phyloP scores from a whole-genome alignment of 2,329 filamentous ascomycete species.

The Helotiales sp. region DNA sequence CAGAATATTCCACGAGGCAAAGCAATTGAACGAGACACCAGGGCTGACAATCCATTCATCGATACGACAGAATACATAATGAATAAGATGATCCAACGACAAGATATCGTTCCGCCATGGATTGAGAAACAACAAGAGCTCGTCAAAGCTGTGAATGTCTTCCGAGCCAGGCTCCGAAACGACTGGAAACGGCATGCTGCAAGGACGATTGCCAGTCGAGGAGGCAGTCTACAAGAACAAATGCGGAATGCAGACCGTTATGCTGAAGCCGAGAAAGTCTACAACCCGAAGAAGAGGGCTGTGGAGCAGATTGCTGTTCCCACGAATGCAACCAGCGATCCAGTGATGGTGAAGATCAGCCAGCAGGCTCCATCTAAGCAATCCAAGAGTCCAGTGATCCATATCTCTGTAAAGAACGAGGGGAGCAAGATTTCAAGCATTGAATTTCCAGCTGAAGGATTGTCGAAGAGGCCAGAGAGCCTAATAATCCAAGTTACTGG shows the following conservation, averaged over 20 bases:
- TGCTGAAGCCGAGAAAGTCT: slow-evolving; percentile 69
- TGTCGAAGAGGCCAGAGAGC: background rate
- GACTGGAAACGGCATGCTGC: slow-evolving; percentile 87
- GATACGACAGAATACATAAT: slow-evolving; percentile 97
- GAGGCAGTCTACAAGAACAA: slow-evolving; percentile 74
- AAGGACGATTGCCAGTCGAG: slow-evolving; percentile 72
- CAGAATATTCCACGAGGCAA: slow-evolving; percentile 78
- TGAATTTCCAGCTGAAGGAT: too few relatives aligned
- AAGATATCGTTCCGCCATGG: slow-evolving; percentile 95
- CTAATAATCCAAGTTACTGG: background rate
- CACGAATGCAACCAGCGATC: slow-evolving; percentile 48
- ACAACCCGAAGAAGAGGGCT: slow-evolving; percentile 56
- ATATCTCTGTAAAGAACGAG: slow-evolving; percentile 22
- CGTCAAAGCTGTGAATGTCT: slow-evolving; percentile 64
- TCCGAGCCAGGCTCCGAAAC: slow-evolving; percentile 71
- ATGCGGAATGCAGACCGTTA: slow-evolving; percentile 70
- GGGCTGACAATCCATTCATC: slow-evolving; percentile 83
- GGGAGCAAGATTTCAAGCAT: slow-evolving; percentile 10
- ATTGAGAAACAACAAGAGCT: slow-evolving; percentile 98
- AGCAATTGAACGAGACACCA: slow-evolving; percentile 76
- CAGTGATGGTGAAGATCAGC: slow-evolving; percentile 47
- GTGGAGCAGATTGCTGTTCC: slow-evolving; percentile 49
- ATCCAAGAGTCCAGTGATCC: slow-evolving; percentile 8
- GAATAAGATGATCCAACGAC: slow-evolving; percentile 97
- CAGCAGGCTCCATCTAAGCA: slow-evolving; percentile 35